Percentiles rank a stretch among this genome's conserved stretches.
Conservation (phyloP, 192 early-diverging fungal genomes). For the Mortierella claussenii region DNA sequence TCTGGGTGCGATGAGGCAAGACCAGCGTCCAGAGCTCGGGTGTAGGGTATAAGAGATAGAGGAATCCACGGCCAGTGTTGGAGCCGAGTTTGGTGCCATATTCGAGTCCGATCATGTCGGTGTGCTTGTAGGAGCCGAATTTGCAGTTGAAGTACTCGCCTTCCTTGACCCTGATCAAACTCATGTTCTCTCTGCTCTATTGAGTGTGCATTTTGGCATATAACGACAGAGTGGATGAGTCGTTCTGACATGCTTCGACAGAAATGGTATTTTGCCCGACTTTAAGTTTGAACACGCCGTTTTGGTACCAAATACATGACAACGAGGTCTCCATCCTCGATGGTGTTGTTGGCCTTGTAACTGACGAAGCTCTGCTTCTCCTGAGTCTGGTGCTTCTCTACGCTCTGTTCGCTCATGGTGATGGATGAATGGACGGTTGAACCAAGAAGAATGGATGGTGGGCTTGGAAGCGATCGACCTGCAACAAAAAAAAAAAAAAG, state of each 20-base stretch:
- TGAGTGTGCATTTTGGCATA: too few species aligned
- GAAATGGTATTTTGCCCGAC: neutral
- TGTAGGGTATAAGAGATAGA: slow-evolving; percentile 90
- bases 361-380: slow-evolving; percentile 37
- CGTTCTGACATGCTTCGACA: neutral
- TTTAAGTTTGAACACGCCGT: neutral
- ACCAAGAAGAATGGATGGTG: neutral
- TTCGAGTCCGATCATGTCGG: slow-evolving; percentile 86
- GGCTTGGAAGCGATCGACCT: slow-evolving; percentile 2
- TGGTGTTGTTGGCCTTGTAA: slow-evolving; percentile 56
- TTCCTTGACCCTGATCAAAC: slow-evolving; percentile 65
- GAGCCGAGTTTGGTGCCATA: slow-evolving; percentile 83
- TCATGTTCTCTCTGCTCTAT: slow-evolving; percentile 81
- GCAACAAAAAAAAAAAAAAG: slow-evolving; percentile 8
- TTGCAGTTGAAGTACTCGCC: slow-evolving; percentile 78
- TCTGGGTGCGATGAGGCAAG: slow-evolving; percentile 96
- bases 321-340: slow-evolving; percentile 84
- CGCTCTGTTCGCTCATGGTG: slow-evolving; percentile 17
- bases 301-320: slow-evolving; percentile 77
- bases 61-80: slow-evolving; percentile 74
- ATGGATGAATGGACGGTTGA: neutral
- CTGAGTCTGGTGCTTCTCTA: slow-evolving; percentile 6
- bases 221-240: neutral
- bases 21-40: slow-evolving; percentile 96
- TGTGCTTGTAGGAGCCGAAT: slow-evolving; percentile 83